Percentiles rank a stretch among this genome's conserved stretches.
Evolutionary conservation across 306 rosid genomes (phyloP).

Genomic region (Casuarina cunninghamiana): DNA sequence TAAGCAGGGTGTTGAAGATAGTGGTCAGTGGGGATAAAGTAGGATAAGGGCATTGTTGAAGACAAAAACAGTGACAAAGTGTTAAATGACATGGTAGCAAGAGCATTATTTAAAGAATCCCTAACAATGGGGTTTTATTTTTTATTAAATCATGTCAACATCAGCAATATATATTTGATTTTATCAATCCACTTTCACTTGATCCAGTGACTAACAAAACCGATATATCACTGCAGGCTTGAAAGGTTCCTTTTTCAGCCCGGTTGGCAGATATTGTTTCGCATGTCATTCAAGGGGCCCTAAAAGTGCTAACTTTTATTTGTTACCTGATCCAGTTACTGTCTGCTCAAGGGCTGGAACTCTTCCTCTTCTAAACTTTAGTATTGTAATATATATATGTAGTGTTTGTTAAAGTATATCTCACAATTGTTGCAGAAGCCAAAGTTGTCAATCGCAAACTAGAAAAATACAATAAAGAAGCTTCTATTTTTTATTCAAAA

Average conservation of each 20-base stretch:
- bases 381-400: neutral
- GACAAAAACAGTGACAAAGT: slow-evolving; percentile 9
- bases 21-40: neutral
- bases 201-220: neutral
- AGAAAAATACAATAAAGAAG: slow-evolving; percentile 20
- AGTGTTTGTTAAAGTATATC: neutral
- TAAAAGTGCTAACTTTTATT: neutral
- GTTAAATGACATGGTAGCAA: slow-evolving; percentile 7
- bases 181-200: neutral
- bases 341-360: neutral
- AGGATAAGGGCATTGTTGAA: slow-evolving; percentile 23
- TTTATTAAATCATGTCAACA: slow-evolving; percentile 25
- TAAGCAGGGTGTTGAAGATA: slow-evolving; percentile 9
- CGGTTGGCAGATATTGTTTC: neutral
- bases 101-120: slow-evolving; percentile 24
- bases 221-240: neutral
- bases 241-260: neutral
- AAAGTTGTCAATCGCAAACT: slow-evolving; percentile 19
- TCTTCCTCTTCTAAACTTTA: neutral
- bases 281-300: neutral
- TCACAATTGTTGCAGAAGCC: slow-evolving; percentile 11
- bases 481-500: slow-evolving; percentile 22
- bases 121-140: slow-evolving; percentile 16
- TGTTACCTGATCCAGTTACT: neutral
- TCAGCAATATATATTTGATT: neutral